A percentile compares a stretch with the other conserved stretches of the same genome.
Evolutionary conservation across 1,284 basidiomycete species (phyloP).

Genomic region (Naganishia sp.): DNA sequence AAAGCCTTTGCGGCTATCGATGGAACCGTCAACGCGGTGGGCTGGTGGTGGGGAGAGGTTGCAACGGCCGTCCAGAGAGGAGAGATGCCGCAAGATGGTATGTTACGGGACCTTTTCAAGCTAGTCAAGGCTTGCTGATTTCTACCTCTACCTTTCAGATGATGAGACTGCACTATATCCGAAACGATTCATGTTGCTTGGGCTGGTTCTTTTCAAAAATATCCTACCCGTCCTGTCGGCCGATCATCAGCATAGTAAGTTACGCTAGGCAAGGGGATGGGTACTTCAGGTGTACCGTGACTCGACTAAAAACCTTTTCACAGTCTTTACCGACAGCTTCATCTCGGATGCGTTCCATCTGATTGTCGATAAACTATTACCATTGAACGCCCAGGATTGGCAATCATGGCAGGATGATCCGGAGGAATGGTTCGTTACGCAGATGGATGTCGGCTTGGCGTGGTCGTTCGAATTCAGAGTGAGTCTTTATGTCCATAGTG

Average conservation of each 20-base stretch:
- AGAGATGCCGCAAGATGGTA: slow-evolving; percentile 50
- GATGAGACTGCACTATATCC: slow-evolving; percentile 45
- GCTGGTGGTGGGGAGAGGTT: slow-evolving; percentile 55
- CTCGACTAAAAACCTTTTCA: background rate
- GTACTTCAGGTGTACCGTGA: background rate
- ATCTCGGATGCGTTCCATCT: slow-evolving; percentile 75
- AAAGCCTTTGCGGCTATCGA: slow-evolving; percentile 50
- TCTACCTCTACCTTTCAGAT: slow-evolving; percentile 4
- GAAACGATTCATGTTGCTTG: slow-evolving; percentile 72
- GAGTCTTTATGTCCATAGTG: slow-evolving; percentile 41
- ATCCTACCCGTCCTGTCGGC: slow-evolving; percentile 50
- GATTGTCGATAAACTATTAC: slow-evolving; percentile 77
- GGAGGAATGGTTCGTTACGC: slow-evolving; percentile 83
- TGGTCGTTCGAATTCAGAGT: slow-evolving; percentile 88
- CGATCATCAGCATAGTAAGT: slow-evolving; percentile 50
- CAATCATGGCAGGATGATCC: slow-evolving; percentile 78
- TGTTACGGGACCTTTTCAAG: slow-evolving; percentile 27
- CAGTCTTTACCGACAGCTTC: slow-evolving; percentile 72
- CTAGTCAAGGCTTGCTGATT: no score
- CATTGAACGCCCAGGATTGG: slow-evolving; percentile 73
- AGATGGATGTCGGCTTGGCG: slow-evolving; percentile 76
- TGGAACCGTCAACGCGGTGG: slow-evolving; percentile 47
- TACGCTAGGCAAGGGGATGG: background rate
- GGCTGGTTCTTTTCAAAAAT: slow-evolving; percentile 85
- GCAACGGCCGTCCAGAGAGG: slow-evolving; percentile 49